Base-by-base conservation (phyloP, 441 rosid species). In the Macaranga tanarius region DNA sequence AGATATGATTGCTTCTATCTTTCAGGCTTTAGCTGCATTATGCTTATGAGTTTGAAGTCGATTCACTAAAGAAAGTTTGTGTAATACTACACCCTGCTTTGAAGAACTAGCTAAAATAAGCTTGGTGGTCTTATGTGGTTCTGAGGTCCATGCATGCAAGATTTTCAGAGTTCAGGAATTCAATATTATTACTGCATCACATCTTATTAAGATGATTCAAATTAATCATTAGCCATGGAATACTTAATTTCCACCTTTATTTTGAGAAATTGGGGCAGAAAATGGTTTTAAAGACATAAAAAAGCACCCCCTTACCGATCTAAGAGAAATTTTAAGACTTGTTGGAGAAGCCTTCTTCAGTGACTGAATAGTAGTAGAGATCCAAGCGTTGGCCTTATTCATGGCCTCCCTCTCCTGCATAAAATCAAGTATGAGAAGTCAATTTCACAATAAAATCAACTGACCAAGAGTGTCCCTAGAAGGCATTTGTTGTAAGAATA, bases 241-340 rank as follows among this genome's bases (percentile, higher is more conserved):
- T n/a, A 12, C 44, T 23, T 15, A n/a, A 61, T 12, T 22, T 62
- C 9, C 61, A 20, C 40, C 8, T 34, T 71, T 22, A 58, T 42
- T 34, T 72, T 22, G 22, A 64, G 58, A n/a, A 67, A 44, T 34
- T 25, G 20, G 51, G 15, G 16, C 13, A n/a, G 61, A 23, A 25
- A 48, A 6, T 23, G 23, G 8, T 8, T 40, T 62, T 9, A 48
- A 72, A 67, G 51, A 60, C 25, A 79, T 55, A 70, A 20, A 15
- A 62, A 34, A 61, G 70, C 65, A 58, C 55, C 63, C 85, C 63
- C 85, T 75, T 83, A 95, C 98, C 73, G 92, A 89, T 91, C 88
- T 85, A 65, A 95, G 98, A 73, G 92, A 83, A 71, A 92, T 87
- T 77, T 92, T 95, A 70, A 95, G 97, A 85, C 98, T 92, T 57